These are phyloP conservation scores for Zygotorulaspora danielsina DNA, from an alignment of 805 yeast genomes.

Conservation along the genomic window DNA sequence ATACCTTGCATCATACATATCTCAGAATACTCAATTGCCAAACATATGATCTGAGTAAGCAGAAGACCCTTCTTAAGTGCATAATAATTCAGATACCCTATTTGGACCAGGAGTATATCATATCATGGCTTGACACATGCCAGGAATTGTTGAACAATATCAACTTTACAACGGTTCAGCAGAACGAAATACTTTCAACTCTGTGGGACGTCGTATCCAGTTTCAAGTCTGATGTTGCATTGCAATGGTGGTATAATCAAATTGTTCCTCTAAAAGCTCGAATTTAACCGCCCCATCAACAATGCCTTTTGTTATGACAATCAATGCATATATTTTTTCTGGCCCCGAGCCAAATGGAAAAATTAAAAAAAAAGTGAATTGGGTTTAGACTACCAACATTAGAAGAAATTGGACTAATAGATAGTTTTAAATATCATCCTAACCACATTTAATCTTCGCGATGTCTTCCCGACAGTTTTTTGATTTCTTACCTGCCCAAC, in stretches of 20 bases:
- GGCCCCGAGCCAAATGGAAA: too few species aligned
- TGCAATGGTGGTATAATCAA: constrained; percentile 32
- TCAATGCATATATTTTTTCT: too few species aligned
- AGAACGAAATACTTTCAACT: constrained; percentile 12
- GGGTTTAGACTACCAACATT: too few species aligned
- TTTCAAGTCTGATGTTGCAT: constrained; percentile 18
- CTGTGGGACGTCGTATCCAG: constrained; percentile 25
- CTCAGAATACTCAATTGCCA: constrained; percentile 15
- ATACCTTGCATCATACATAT: constrained; percentile 23
- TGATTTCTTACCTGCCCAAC: constrained; percentile 59
- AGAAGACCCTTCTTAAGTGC: constrained; percentile 21
- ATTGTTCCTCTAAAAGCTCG: constrained; percentile 7
- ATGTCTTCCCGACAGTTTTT: constrained; percentile 38
- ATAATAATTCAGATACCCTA: constrained; percentile 23
- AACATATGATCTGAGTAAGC: constrained; percentile 6
- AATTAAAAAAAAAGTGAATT: too few species aligned
- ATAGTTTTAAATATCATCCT: too few species aligned
- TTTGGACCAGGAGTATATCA: constrained; percentile 10
- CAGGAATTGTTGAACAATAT: constrained; percentile 16
- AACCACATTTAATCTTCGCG: too few species aligned
- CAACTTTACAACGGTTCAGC: constrained; percentile 5
- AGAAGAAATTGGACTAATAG: too few species aligned
- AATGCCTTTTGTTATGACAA: too few species aligned
- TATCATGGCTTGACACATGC: constrained; percentile 28
- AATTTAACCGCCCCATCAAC: too few species aligned